Evolutionary conservation across 192 early-diverging fungal genomes (phyloP), one percentile per base, ranked within the genome.

Genomic region (Coemansia sp.): DNA sequence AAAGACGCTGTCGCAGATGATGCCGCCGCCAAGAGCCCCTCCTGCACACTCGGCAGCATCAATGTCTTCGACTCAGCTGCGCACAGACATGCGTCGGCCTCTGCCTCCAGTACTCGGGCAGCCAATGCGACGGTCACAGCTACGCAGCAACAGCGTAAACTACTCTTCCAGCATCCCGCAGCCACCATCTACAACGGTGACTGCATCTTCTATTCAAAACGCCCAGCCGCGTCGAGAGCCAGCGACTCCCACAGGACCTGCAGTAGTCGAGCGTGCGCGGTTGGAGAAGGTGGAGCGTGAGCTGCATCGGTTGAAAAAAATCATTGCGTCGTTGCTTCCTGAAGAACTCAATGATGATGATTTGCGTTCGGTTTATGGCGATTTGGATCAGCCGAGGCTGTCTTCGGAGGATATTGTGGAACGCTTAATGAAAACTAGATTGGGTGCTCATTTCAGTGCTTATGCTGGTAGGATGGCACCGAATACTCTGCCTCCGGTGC

Each of bases 201-300:
- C 43, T 5, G 10, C 26, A 14, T 5, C 17, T 24, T n/a, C n/a
- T n/a, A n/a, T 20, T 20, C 28, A 20, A 9, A 17, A 34, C 9
- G 10, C 19, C 2, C 44, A 19, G n/a, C n/a, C n/a, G n/a, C n/a
- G n/a, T n/a, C n/a, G n/a, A n/a, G n/a, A n/a, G n/a, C n/a, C n/a
- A n/a, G n/a, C n/a, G n/a, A n/a, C n/a, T n/a, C n/a, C n/a, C n/a
- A n/a, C n/a, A n/a, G n/a, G n/a, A 19, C 13, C 50, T 9, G 36
- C 58, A 19, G 58, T 54, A 5, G 70, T 61, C 2, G 71, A 74
- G 53, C 53, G 63, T 4, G 39, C 48, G 8, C 48, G 71, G 37
- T 36, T 74, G 24, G 71, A 66, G 10, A 67, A 67, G 30, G 71
- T 74, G 3, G 71, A 74, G 43, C 71, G 64, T 6, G 71, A 74